Evolutionary conservation across 1,284 basidiomycete species (phyloP), one percentile per base, ranked within the genome.

Genomic region (Amylostereum areolatum): DNA sequence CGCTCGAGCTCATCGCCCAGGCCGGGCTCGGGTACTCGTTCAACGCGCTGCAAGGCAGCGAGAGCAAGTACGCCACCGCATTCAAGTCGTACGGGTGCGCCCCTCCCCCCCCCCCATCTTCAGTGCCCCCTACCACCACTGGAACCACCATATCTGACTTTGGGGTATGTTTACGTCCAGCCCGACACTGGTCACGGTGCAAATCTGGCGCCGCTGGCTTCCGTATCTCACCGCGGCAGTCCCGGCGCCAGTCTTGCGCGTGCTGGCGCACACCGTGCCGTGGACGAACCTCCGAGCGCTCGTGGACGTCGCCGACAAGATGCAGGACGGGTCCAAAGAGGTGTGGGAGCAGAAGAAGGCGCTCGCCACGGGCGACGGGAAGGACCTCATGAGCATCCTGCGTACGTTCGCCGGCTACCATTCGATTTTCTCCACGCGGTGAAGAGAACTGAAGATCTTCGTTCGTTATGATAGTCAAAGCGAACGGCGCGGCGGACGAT

Each of bases 371-470:
- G 67, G 64, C 1, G 57, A 56, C 32, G 71, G 68, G 18, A 74
- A 72, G 44, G 74, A 78, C 57, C 68, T 78, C 43, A 65, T 78
- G 46, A 77, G 72, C 49, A 66, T 72, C 46, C 56, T 78, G 9
- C 62, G 74, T 73, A 53, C 29, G 69, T 62, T 30, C 10, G 5
- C 18, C 24, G 12, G n/a, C 40, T 18, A 27, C 46, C 35, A 5
- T 40, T 24, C 18, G 28, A 10, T 27, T 45, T 3, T 3, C 30
- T 49, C 8, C 2, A 24, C 18, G 12, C 5, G 11, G 34, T 25
- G 32, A 48, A 24, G 36, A 39, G 34, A 42, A 29, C 9, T 40
- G 11, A 5, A 37, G 29, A 12, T 43, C 10, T 10, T 39, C 47
- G 24, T 52, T 34, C 56, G 55, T 59, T 18, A 49, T 46, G 32